Conservation (phyloP, 2,329 filamentous ascomycete species). For the Phialophora tarda region DNA sequence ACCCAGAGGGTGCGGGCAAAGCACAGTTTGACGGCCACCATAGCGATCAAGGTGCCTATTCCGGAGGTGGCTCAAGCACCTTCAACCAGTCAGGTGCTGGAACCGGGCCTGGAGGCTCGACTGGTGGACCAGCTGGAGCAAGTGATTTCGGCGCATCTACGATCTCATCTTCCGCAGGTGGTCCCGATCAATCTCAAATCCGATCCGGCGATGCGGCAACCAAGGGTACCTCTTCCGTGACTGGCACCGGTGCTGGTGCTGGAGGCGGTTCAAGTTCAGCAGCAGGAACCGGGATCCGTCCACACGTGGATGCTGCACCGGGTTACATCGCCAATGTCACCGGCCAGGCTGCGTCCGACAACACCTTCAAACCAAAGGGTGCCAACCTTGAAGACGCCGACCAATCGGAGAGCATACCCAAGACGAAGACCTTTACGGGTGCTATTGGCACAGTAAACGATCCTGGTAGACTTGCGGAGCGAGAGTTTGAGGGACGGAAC, state of each 20-base stretch:
- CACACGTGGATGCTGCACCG: constrained; percentile 37
- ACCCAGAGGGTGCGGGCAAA: constrained; percentile 49
- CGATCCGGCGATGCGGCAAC: constrained; percentile 12
- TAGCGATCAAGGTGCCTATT: constrained; percentile 45
- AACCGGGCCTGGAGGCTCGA: constrained; percentile 29
- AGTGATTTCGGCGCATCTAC: constrained; percentile 30
- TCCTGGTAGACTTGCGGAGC: constrained; percentile 57
- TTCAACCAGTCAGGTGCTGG: constrained; percentile 28
- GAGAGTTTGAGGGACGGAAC: constrained; percentile 43
- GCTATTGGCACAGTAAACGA: constrained; percentile 63
- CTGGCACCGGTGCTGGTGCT: not conserved
- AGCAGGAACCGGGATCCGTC: constrained; percentile 14
- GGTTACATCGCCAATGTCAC: constrained; percentile 37
- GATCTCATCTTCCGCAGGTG: constrained; percentile 30
- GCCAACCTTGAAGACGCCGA: constrained; percentile 56
- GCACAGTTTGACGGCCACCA: constrained; percentile 48
- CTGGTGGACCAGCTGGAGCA: constrained; percentile 19
- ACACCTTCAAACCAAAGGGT: constrained; percentile 56
- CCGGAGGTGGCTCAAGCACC: constrained; percentile 38
- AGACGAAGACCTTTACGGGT: constrained; percentile 58
- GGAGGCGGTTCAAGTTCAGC: not conserved
- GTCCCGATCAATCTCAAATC: constrained; percentile 35
- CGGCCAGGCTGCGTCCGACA: constrained; percentile 36
- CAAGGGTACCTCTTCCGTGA: constrained; percentile 1
- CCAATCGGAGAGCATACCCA: constrained; percentile 40